Evolutionary conservation across 2,329 filamentous ascomycete species (phyloP).

Genomic region (Colletotrichum tanaceti): DNA sequence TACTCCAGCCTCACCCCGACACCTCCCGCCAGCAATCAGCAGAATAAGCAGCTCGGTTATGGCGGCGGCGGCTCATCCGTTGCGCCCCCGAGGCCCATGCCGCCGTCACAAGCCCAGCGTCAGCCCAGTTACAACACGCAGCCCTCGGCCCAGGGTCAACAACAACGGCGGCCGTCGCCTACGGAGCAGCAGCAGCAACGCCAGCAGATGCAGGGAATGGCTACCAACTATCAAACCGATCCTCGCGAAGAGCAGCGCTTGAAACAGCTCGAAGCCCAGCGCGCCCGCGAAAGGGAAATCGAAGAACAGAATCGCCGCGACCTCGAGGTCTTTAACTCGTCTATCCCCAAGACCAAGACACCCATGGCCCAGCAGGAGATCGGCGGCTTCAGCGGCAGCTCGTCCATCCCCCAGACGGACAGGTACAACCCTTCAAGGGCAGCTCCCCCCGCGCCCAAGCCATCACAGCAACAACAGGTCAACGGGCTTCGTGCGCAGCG

Average conservation of each 20-base stretch:
- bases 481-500: constrained; percentile 76
- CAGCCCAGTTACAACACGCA: constrained; percentile 56
- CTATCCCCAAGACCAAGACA: constrained; percentile 82
- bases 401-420: constrained; percentile 61
- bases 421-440: constrained; percentile 89
- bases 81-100: constrained; percentile 76
- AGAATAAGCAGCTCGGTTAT: constrained; percentile 73
- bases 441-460: constrained; percentile 81
- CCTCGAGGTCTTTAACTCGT: constrained; percentile 89
- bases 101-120: constrained; percentile 58
- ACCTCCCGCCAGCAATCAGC: constrained; percentile 66
- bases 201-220: constrained; percentile 68
- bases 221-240: constrained; percentile 65
- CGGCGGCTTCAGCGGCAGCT: constrained; percentile 72
- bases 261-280: constrained; percentile 71
- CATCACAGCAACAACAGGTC: constrained; percentile 65
- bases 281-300: constrained; percentile 64
- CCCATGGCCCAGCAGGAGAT: constrained; percentile 92
- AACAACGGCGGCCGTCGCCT: constrained; percentile 58
- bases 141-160: constrained; percentile 52
- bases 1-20: constrained; percentile 77
- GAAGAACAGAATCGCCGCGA: constrained; percentile 79
- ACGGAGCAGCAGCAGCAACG: constrained; percentile 63
- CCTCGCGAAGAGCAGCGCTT: constrained; percentile 69
- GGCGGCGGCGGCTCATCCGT: constrained; percentile 67